Evolutionary conservation across 768 basidiomycete genomes (phyloP), one percentile per base, ranked within the genome.

Genomic region (Erythrobasidium yunnanense): DNA sequence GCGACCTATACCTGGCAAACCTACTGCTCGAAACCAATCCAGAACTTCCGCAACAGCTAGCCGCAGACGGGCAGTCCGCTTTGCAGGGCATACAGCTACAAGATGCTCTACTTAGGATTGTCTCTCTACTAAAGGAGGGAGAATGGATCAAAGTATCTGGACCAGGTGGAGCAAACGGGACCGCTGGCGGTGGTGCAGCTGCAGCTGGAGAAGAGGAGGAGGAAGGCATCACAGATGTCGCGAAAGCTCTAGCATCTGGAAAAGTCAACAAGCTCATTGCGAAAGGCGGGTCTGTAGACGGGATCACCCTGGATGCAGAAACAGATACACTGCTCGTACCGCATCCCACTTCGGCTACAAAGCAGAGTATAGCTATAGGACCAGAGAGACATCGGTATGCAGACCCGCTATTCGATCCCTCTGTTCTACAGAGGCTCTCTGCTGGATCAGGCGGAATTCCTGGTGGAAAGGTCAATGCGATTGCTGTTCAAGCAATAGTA

Each of bases 381-480:
- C 88, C 87, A 74, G 88, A 90, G 73, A 81, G 90, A 34, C 90
- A 95, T 78, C 81, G 87, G 42, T 87, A 91, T 77, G 90, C 88
- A 74, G 91, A 93, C 75, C 88, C 90, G 4, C 79, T 95, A 27
- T 91, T 90, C 69, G 85, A 90, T 73, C 85, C 86, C 1, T 78
- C 75, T 2, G 71, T 88, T 45, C 75, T 88, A 65, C 45, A 17
- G 27, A 34, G 30, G 38, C 17, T 33, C 62, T 18, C 29, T 11
- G 30, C 66, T 68, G 20, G n/a, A n/a, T n/a, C n/a, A n/a, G n/a
- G n/a, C n/a, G 38, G 38, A 11, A 11, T 42, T 11, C 38, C 54
- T 6, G 11, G 15, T 66, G 29, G 23, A 22, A n/a, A 58, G 22
- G 33, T 55, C 38, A 54, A 27, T 7, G 29, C 55, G 2, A 23